phyloP scores from a whole-genome alignment of 108 stramenopile species.

The Phaeodactylum tricornutum region DNA sequence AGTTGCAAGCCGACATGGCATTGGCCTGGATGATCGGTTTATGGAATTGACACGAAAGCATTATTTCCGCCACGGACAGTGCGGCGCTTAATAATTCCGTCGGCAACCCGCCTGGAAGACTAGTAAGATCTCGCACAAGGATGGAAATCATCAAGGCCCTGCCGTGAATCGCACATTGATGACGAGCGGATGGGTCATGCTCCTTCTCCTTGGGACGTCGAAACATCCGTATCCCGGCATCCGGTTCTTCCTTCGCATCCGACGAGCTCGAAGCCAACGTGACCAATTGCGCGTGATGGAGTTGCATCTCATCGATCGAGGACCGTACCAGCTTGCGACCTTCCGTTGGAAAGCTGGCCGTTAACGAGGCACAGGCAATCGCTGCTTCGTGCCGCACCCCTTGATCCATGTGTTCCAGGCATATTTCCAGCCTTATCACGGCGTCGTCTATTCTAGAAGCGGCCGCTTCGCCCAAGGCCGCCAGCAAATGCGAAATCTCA shows the following conservation, averaged over 20 bases:
- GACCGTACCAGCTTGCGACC: constrained; percentile 38
- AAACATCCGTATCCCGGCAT: constrained; percentile 9
- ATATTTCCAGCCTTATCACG: constrained; percentile 35
- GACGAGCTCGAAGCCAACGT: constrained; percentile 8
- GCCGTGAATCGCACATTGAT: constrained; percentile 70
- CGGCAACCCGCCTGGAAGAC: constrained; percentile 57
- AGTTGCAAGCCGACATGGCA: constrained; percentile 56
- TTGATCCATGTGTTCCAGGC: constrained; percentile 54
- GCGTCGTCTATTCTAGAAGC: constrained; percentile 57
- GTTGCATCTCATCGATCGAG: constrained; percentile 26
- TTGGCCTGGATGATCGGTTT: constrained; percentile 37
- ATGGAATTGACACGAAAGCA: constrained; percentile 48
- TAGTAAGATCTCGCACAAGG: constrained; percentile 53
- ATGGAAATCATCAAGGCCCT: constrained; percentile 55
- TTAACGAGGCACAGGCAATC: constrained; percentile 46
- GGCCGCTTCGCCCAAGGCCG: constrained; percentile 58
- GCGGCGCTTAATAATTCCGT: constrained; percentile 32
- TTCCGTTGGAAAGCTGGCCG: constrained; percentile 41
- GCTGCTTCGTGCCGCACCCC: constrained; percentile 82
- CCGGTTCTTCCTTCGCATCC: neutral
- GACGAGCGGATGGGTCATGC: constrained; percentile 15
- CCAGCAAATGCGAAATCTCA: constrained; percentile 72
- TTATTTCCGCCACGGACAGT: constrained; percentile 48
- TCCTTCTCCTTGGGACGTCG: constrained; percentile 8
- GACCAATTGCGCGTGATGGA: constrained; percentile 44